Evolutionary conservation across 257 asterid species (phyloP).

Genomic region (Agastache rugosa): DNA sequence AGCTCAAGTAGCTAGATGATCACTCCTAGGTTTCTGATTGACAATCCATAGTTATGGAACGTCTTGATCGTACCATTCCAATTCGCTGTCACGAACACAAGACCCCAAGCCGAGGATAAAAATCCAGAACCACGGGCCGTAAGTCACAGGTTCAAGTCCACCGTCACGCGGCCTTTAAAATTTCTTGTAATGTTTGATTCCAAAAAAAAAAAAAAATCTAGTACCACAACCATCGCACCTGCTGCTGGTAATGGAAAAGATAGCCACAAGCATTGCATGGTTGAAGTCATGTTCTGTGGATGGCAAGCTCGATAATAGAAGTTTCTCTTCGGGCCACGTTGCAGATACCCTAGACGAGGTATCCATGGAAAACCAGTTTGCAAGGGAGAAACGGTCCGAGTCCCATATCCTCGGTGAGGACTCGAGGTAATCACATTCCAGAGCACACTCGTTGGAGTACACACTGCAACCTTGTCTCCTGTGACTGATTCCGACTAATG

Average conservation of each 20-base stretch:
- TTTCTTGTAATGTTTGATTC: no score
- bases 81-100: conserved; percentile 71
- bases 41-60: conserved; percentile 85
- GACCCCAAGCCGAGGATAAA: conserved; percentile 63
- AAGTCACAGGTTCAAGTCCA: no score
- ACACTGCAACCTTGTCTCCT: neutral
- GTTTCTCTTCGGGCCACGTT: conserved; percentile 94
- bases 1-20: neutral
- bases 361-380: conserved; percentile 75
- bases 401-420: conserved; percentile 41
- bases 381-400: conserved; percentile 62
- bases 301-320: conserved; percentile 55
- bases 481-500: conserved; percentile 52
- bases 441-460: conserved; percentile 28
- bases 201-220: no score
- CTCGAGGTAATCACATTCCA: conserved; percentile 25
- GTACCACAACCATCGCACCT: conserved; percentile 8
- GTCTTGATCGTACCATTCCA: conserved; percentile 74
- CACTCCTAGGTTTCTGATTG: conserved; percentile 45
- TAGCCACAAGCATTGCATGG: neutral
- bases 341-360: conserved; percentile 50
- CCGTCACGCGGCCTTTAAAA: no score
- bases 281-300: no score
- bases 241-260: conserved; percentile 37
- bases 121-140: conserved; percentile 19